Percentiles rank a stretch among this genome's conserved stretches.
Conservation (phyloP, 441 rosid species). For the Brassica hybrid region DNA sequence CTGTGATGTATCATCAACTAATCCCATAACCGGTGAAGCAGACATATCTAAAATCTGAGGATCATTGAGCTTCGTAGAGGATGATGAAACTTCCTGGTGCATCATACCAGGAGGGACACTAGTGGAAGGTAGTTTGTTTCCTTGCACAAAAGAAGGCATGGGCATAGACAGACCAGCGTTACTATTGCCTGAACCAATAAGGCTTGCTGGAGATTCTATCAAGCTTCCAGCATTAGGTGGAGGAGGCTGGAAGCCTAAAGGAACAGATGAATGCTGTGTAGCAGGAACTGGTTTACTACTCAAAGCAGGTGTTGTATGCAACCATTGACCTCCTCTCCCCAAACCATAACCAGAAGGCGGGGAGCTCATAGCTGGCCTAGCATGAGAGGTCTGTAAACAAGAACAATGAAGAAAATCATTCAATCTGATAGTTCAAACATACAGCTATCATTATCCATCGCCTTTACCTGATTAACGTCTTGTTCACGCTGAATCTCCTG, state of each 20-base stretch:
- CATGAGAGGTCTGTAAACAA: slow-evolving; percentile 42
- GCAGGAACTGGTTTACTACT: slow-evolving; percentile 36
- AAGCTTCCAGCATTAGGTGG: slow-evolving; percentile 22
- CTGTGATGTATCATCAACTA: slow-evolving; percentile 45
- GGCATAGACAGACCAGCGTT: slow-evolving; percentile 41
- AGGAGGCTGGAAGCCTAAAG: slow-evolving; percentile 38
- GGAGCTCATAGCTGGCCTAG: slow-evolving; percentile 33
- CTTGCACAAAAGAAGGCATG: slow-evolving; percentile 48
- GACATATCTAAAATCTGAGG: slow-evolving; percentile 27
- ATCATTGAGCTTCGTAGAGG: slow-evolving; percentile 29
- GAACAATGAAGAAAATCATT: neutral
- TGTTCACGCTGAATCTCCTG: slow-evolving; percentile 51
- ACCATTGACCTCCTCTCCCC: slow-evolving; percentile 44
- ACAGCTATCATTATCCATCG: neutral
- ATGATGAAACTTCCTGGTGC: slow-evolving; percentile 37
- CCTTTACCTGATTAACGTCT: slow-evolving; percentile 51
- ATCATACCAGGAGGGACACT: slow-evolving; percentile 39
- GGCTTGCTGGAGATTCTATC: slow-evolving; percentile 37
- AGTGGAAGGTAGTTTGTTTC: slow-evolving; percentile 34
- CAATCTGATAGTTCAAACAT: neutral
- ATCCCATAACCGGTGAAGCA: slow-evolving; percentile 44
- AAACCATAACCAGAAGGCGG: slow-evolving; percentile 43
- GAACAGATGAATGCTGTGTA: slow-evolving; percentile 30
- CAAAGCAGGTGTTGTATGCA: slow-evolving; percentile 53
- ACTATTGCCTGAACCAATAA: slow-evolving; percentile 25